phyloP scores from a whole-genome alignment of 345 rosid genomes.

The Murraya koenigii region DNA sequence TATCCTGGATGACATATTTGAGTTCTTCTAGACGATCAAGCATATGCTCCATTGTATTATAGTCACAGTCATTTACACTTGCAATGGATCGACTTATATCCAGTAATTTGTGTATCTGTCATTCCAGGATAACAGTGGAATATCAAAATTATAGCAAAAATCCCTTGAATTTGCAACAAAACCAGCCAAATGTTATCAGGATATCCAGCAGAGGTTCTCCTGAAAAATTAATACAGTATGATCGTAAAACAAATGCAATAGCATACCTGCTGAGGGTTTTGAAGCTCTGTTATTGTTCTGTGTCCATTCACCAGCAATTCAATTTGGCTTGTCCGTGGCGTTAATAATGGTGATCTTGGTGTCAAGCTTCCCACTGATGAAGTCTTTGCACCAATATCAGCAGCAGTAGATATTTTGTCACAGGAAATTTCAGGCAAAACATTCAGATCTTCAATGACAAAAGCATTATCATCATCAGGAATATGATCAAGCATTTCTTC shows the following conservation, averaged over 20 bases:
- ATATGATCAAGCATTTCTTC: slow-evolving; percentile 58
- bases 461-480: slow-evolving; percentile 51
- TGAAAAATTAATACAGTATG: background rate
- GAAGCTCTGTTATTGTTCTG: slow-evolving; percentile 74
- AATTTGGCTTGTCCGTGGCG: slow-evolving; percentile 73
- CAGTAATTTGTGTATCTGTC: slow-evolving; percentile 75
- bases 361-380: slow-evolving; percentile 85
- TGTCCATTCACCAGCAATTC: slow-evolving; percentile 73
- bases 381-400: slow-evolving; percentile 45
- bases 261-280: slow-evolving; percentile 76
- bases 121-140: slow-evolving; percentile 16
- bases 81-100: slow-evolving; percentile 78
- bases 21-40: slow-evolving; percentile 77
- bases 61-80: slow-evolving; percentile 64
- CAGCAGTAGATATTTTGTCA: slow-evolving; percentile 33
- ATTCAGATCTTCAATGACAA: slow-evolving; percentile 49
- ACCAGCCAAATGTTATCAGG: slow-evolving; percentile 6
- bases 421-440: slow-evolving; percentile 43
- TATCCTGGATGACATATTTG: slow-evolving; percentile 86
- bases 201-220: background rate
- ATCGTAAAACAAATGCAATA: background rate
- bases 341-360: slow-evolving; percentile 78
- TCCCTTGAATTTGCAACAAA: slow-evolving; percentile 10
- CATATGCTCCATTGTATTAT: slow-evolving; percentile 65
- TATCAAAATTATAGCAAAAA: slow-evolving; percentile 7